Evolutionary conservation across 768 basidiomycete species (phyloP), one percentile per base, ranked within the genome.

Genomic region (Tremella yokohamensis): DNA sequence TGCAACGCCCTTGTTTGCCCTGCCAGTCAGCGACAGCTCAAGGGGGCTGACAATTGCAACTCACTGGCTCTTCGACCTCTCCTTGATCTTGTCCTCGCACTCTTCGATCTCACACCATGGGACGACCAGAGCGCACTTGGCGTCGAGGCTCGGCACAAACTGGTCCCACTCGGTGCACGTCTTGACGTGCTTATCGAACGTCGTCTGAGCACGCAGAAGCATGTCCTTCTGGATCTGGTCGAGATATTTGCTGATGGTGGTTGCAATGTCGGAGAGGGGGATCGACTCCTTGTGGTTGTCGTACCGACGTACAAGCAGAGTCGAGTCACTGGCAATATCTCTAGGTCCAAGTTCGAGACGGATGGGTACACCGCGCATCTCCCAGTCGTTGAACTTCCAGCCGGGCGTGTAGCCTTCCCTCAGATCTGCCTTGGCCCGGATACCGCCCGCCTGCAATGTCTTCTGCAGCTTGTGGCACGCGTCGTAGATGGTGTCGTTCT

Each of bases 381-480:
- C 96, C 92, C 94, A 97, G 70, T 98, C 90, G 74, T 97, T 96
- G 81, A 96, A 99, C 80, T 99, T 99, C 81, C 87, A 98, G 26
- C 96, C 96, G 8, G 96, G 96, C 26, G 94, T 98, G 78, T 98
- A 96, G 8, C 89, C 91, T 2, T 98, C 96, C 58, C 94, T 81
- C 61, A 92, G 79, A 79, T 99, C 96, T 1, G 90, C 90, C 77
- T 87, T 90, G 34, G 89, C 89, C 62, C 88, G 82, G 62, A 98
- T 77, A 47, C 84, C 91, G 7, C 81, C 81, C 67, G 84, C 84
- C 76, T 84, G 83, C 62, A 99, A 79, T 20, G 79, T 82, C 73
- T 82, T 80, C 38, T 88, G 90, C 58, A 96, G 82, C 60, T 86
- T 84, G 45, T 86, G 84, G 73, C 90, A 91, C 16, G 83, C 84